Percentiles rank a stretch among this genome's conserved stretches.
Evolutionary conservation across 352 stramenopile genomes (phyloP).

Genomic region (Pythium biforme): DNA sequence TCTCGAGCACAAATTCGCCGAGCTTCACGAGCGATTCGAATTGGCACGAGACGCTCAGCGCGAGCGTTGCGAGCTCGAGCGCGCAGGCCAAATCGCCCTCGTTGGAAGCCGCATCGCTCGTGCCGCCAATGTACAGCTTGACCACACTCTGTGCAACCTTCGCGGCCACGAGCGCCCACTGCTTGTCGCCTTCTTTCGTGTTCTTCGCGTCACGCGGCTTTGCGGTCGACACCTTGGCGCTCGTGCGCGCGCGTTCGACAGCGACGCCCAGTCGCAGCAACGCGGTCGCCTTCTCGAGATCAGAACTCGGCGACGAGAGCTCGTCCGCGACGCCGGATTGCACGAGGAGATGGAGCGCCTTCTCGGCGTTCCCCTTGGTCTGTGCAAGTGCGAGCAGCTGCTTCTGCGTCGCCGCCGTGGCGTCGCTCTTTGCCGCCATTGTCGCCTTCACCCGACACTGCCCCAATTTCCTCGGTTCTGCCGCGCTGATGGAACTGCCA

Average conservation of each 20-base stretch:
- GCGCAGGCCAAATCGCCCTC: slow-evolving; percentile 32
- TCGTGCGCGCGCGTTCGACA: neutral
- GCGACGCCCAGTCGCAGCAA: slow-evolving; percentile 9
- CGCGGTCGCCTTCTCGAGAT: slow-evolving; percentile 13
- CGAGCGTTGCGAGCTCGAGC: slow-evolving; percentile 55
- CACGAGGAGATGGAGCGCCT: slow-evolving; percentile 11
- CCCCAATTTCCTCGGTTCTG: slow-evolving; percentile 3
- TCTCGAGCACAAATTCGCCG: slow-evolving; percentile 66
- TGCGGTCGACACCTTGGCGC: neutral
- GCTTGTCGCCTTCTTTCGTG: slow-evolving; percentile 18
- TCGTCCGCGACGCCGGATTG: slow-evolving; percentile 1
- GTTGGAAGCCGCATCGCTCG: neutral
- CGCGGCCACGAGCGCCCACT: slow-evolving; percentile 43
- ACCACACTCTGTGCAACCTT: slow-evolving; percentile 65
- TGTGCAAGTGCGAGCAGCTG: slow-evolving; percentile 29
- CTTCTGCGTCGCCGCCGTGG: slow-evolving; percentile 25
- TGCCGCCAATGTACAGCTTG: slow-evolving; percentile 43
- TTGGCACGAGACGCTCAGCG: slow-evolving; percentile 49
- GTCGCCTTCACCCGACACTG: neutral
- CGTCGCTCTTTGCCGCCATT: slow-evolving; percentile 11
- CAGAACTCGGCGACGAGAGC: slow-evolving; percentile 4
- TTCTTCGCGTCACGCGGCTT: slow-evolving; percentile 9
- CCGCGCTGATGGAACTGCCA: slow-evolving; percentile 6
- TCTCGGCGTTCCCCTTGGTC: slow-evolving; percentile 19
- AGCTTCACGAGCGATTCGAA: slow-evolving; percentile 46